Percentiles rank a stretch among this genome's conserved stretches.
Conservation (phyloP, 2,329 filamentous ascomycete species). For the Pseudodiploospora longispora region DNA sequence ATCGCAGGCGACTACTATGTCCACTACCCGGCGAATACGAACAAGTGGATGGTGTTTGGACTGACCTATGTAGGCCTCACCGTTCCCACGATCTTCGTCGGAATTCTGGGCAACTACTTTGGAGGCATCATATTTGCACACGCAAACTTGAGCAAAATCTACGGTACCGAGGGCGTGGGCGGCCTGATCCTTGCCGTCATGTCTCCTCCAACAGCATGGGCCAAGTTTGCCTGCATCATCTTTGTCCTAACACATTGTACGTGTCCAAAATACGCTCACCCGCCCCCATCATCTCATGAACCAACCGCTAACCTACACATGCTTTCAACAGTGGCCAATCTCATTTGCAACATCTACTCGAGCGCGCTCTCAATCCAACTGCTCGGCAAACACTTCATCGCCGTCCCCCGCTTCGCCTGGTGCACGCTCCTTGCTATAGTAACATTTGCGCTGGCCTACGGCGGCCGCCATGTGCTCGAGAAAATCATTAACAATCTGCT, state of each 20-base stretch:
- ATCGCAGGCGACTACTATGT: conserved; percentile 12
- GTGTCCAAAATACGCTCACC: too few species aligned
- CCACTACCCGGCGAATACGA: conserved; percentile 10
- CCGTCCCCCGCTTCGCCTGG: conserved; percentile 13
- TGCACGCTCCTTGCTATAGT: conserved; percentile 11
- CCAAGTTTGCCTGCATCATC: too few species aligned
- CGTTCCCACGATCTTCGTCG: conserved; percentile 11
- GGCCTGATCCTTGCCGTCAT: too few species aligned
- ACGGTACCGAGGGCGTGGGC: too few species aligned
- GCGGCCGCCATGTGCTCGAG: conserved; percentile 13
- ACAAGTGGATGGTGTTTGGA: conserved; percentile 11
- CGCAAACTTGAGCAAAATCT: too few species aligned
- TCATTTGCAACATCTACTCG: conserved; percentile 14
- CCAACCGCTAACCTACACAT: conserved; percentile 1
- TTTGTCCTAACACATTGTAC: too few species aligned
- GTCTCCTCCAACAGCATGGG: too few species aligned
- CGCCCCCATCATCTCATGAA: too few species aligned
- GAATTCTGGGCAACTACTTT: conserved; percentile 8
- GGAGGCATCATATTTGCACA: too few species aligned
- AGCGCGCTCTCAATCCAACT: conserved; percentile 13
- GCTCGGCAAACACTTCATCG: conserved; percentile 13
- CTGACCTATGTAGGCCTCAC: conserved; percentile 10
- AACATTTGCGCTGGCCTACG: conserved; percentile 13
- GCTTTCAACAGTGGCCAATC: neutral
- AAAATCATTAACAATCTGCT: conserved; percentile 14